Evolutionary conservation across 2,329 filamentous ascomycete genomes (phyloP).

Genomic region (Samsoniella hepiali): DNA sequence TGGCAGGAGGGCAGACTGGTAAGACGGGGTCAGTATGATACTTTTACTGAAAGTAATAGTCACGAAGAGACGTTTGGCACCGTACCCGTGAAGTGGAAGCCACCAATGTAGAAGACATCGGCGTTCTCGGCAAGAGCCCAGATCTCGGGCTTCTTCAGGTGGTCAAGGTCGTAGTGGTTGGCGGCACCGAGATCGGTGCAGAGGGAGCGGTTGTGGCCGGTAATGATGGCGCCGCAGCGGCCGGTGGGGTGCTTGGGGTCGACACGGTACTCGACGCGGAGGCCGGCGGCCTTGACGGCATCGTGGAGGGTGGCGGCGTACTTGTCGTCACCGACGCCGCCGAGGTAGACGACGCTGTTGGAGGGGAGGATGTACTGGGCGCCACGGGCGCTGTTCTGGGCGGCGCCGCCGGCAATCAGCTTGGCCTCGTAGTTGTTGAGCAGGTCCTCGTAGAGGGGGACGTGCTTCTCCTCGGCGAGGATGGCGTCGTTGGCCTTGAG

Average conservation of each 20-base stretch:
- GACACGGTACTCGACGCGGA: conserved; percentile 92
- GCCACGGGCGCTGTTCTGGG: conserved; percentile 95
- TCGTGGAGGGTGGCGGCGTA: conserved; percentile 85
- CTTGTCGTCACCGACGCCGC: conserved; percentile 92
- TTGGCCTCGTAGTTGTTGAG: conserved; percentile 90
- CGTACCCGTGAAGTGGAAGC: conserved; percentile 82
- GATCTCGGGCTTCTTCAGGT: conserved; percentile 85
- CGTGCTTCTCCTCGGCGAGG: conserved; percentile 88
- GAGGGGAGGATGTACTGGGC: conserved; percentile 92
- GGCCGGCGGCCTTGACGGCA: conserved; percentile 81
- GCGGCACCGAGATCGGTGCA: conserved; percentile 93
- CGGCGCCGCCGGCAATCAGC: conserved; percentile 91
- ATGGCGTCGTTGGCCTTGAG: conserved; percentile 98
- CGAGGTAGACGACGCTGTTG: conserved; percentile 89
- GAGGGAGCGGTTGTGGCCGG: conserved; percentile 90
- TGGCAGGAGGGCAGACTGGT: conserved; percentile 79
- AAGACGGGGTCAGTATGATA: not conserved
- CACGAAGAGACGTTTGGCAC: not conserved
- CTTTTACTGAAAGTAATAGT: not conserved
- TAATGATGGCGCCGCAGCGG: conserved; percentile 94
- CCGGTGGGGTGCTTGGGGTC: conserved; percentile 82
- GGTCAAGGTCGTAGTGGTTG: conserved; percentile 94
- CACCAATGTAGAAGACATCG: conserved; percentile 87
- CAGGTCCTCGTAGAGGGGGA: conserved; percentile 87
- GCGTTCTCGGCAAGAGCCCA: conserved; percentile 90